These are phyloP conservation scores for Nepenthes mirabilis DNA, from an alignment of 148 eudicot species.

Conservation along the genomic window DNA sequence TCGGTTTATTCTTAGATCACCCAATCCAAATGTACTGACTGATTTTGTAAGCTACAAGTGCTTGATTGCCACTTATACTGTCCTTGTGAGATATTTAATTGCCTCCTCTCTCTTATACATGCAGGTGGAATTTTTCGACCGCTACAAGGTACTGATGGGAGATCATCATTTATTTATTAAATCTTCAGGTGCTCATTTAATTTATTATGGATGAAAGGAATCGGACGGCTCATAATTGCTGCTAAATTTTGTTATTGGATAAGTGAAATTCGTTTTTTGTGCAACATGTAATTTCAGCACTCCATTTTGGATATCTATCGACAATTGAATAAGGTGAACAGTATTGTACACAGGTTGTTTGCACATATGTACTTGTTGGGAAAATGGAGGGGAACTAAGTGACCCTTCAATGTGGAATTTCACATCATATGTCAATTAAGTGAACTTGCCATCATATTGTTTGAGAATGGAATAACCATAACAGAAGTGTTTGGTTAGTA, in stretches of 20 bases:
- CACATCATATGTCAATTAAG: too few species aligned
- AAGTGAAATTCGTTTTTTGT: not conserved
- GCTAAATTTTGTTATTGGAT: not conserved
- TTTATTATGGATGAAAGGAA: not conserved
- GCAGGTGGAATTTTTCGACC: constrained; percentile 93
- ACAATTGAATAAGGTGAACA: too few species aligned
- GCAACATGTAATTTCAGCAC: not conserved
- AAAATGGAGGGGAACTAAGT: too few species aligned
- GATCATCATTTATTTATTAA: constrained; percentile 3
- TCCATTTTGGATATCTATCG: too few species aligned
- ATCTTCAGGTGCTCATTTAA: constrained; percentile 2
- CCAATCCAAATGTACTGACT: too few species aligned
- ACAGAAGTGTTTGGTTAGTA: too few species aligned
- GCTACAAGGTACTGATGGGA: constrained; percentile 61
- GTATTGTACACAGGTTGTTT: too few species aligned
- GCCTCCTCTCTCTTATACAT: constrained; percentile 9
- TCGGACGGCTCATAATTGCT: not conserved
- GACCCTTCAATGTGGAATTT: too few species aligned
- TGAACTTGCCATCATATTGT: too few species aligned
- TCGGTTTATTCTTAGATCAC: too few species aligned
- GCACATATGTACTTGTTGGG: too few species aligned
- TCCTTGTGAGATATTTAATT: not conserved
- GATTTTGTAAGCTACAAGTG: not conserved
- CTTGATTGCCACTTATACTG: constrained; percentile 2
- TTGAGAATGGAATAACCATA: too few species aligned